Evolutionary conservation across 169 alveolate genomes (phyloP), one percentile per base, ranked within the genome.

Genomic region (Prorocentrum cordatum): DNA sequence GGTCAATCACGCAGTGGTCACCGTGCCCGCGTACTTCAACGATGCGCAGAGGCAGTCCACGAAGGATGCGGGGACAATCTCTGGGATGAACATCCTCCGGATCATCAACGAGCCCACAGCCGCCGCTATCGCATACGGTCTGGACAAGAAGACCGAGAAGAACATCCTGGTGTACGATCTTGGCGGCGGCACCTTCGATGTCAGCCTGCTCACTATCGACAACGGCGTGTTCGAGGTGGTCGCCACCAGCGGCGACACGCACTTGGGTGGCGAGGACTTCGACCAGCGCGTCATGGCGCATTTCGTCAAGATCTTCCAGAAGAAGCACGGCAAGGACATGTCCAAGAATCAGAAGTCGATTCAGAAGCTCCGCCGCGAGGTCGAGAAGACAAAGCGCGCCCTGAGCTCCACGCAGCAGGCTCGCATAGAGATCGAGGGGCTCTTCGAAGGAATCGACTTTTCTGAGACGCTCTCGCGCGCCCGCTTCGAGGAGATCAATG

Each of bases 171-270:
- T 98, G 72, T 98, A 97, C 94, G 99, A 98, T 94, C 95, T 98
- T 73, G 99, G 99, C 67, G 99, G 99, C 92, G 99, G 99, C 82
- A 98, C 99, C 75, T 98, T 98, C 94, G 99, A 98, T 96, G 99
- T 98, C 38, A 96, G 99, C 24, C 95, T 98, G 29, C 95, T 98
- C 33, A 97, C 98, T 83, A 96, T 98, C 86, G 99, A 97, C 93
- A 96, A 96, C 92, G 99, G 99, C 84, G 99, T 96, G 35, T 96
- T 96, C 92, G 99, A 98, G 92, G 99, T 98, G 83, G 95, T 97
- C 70, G 99, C 99, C 31, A 98, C 99, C 20, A 94, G 96, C 67
- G 99, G 99, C 86, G 98, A 98, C 95, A 98, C 99, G 45, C 99
- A 98, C 92, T 94, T 98, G 95, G 99, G 99, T 73, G 99, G 99